Evolutionary conservation across 2,329 filamentous ascomycete genomes (phyloP), one percentile per base, ranked within the genome.

Genomic region (Fusarium albidum): DNA sequence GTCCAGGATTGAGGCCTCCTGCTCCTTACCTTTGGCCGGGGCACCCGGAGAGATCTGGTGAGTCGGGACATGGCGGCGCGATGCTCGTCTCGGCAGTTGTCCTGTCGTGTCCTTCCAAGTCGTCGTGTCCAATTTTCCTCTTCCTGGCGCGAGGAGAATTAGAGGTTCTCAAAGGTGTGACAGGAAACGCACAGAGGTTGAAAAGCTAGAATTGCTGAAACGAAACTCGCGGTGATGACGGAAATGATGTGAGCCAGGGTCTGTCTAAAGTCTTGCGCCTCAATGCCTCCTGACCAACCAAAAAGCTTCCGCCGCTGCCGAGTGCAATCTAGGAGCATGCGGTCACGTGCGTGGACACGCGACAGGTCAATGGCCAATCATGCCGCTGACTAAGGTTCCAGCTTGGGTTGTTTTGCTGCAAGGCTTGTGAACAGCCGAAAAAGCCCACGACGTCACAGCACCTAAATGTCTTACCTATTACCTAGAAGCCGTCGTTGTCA

Each of bases 1-100:
- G 15, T 29, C 31, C 18, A 9, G 34, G 31, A 31, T 28, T 45
- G 25, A 40, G 39, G 44, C 43, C 47, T 46, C 46, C 43, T 52
- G 53, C 43, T 52, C 55, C 71, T 65, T 70, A 77, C 75, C 71
- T 75, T 73, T 13, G 73, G 72, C 48, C 73, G 71, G 52, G 75
- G 75, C 35, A 74, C 61, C 60, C 75, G 73, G 55, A 77, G 57
- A 48, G 70, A 74, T 54, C 73, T 69, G 45, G 73, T 74, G 38
- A 75, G 69, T 41, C 68, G 68, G 43, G 72, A 73, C 72, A 75
- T 75, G 56, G 31, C 58, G 46, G 33, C 48, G 54, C 35, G 34
- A 18, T 37, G 32, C 13, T 52, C 21, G 50, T 46, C 17, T 33
- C n/a, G 37, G 34, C 32, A 45, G 29, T 11, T 53, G 34, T 49